Percentiles rank a stretch among this genome's conserved stretches.
These are phyloP conservation scores for Carex pumila DNA, from an alignment of 176 grass and related monocot genomes.

Conservation along the genomic window DNA sequence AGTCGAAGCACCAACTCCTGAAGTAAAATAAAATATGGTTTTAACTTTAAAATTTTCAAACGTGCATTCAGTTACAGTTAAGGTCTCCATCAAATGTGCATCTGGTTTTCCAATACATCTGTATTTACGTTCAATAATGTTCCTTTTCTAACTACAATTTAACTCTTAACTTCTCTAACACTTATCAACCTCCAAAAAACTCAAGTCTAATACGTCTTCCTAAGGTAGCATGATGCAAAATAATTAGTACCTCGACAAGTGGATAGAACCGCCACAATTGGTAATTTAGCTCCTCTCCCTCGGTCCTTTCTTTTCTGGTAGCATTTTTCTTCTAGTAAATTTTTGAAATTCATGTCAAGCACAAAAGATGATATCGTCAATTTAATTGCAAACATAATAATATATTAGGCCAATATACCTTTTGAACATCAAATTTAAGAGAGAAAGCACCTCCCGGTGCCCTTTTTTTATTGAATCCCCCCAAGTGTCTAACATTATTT, in stretches of 20 bases:
- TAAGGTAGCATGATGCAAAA: not conserved
- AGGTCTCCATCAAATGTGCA: not conserved
- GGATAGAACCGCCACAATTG: conserved; percentile 80
- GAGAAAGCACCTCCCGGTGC: conserved; percentile 44
- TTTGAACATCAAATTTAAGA: conserved; percentile 80
- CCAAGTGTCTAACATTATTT: conserved; percentile 68
- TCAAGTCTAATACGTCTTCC: not conserved
- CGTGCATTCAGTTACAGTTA: not conserved
- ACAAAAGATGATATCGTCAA: conserved; percentile 8
- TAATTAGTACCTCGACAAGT: conserved; percentile 56
- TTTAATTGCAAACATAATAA: not conserved
- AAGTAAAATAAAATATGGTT: conserved; percentile 5
- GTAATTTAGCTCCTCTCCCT: conserved; percentile 61
- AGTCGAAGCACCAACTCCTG: conserved; percentile 79
- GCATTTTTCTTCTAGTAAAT: conserved; percentile 81
- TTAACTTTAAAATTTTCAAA: not conserved
- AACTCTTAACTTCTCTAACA: not conserved
- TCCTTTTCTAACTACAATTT: not conserved
- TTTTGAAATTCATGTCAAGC: conserved; percentile 22
- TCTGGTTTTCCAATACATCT: not conserved
- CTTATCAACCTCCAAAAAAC: not conserved
- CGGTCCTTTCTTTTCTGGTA: conserved; percentile 54
- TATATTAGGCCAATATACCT: conserved; percentile 31
- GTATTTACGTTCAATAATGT: not conserved
- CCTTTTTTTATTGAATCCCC: conserved; percentile 43